These are phyloP conservation scores for Escovopsis sp. DNA, from an alignment of 2,329 filamentous ascomycete species.

Conservation along the genomic window DNA sequence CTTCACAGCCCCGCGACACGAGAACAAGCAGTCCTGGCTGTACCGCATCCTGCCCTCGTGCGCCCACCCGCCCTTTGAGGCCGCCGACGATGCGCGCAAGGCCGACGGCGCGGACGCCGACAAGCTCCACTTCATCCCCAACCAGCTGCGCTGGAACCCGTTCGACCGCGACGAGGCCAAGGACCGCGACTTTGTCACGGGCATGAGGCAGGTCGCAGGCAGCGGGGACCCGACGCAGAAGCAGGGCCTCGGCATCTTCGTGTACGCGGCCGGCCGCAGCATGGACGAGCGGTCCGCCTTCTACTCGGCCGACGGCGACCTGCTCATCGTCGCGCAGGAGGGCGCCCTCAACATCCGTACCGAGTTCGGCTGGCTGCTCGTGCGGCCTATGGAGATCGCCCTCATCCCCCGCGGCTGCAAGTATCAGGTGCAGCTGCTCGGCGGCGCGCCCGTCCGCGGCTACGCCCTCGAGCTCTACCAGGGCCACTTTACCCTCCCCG, in stretches of 20 bases:
- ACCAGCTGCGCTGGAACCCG: slow-evolving; percentile 71
- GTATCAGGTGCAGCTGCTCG: slow-evolving; percentile 54
- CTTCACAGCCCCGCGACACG: slow-evolving; percentile 53
- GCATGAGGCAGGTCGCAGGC: slow-evolving; percentile 56
- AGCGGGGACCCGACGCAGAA: slow-evolving; percentile 71
- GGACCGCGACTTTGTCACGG: slow-evolving; percentile 35
- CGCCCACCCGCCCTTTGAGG: slow-evolving; percentile 41
- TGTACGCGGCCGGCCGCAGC: slow-evolving; percentile 64
- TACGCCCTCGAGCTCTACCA: slow-evolving; percentile 66
- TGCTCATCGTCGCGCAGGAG: slow-evolving; percentile 62
- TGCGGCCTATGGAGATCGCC: slow-evolving; percentile 65
- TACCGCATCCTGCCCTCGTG: slow-evolving; percentile 55
- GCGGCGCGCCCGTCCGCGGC: slow-evolving; percentile 44
- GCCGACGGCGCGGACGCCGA: slow-evolving; percentile 10
- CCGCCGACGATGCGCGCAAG: slow-evolving; percentile 20
- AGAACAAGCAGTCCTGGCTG: slow-evolving; percentile 59
- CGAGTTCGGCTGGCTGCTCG: slow-evolving; percentile 57
- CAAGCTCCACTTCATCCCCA: slow-evolving; percentile 37
- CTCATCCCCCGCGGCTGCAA: slow-evolving; percentile 62
- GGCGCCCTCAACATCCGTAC: slow-evolving; percentile 63
- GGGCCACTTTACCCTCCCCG: slow-evolving; percentile 56
- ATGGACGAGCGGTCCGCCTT: slow-evolving; percentile 66
- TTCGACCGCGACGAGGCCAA: slow-evolving; percentile 54
- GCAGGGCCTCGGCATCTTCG: slow-evolving; percentile 62
- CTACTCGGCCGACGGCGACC: slow-evolving; percentile 72